Evolutionary conservation across 768 basidiomycete species (phyloP).

Genomic region (Leccinum barrowsii): DNA sequence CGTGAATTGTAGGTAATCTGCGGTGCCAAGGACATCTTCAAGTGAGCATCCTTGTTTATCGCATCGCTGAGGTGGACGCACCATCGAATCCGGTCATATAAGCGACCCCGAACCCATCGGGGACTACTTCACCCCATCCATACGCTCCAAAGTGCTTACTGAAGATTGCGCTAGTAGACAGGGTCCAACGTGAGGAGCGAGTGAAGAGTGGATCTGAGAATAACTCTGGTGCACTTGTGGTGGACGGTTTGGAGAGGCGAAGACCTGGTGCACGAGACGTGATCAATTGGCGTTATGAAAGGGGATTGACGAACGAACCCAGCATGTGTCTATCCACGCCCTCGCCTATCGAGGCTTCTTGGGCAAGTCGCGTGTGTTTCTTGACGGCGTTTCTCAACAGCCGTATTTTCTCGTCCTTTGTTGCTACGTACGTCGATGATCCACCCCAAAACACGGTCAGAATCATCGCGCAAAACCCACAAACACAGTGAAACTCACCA

Average conservation of each 20-base stretch:
- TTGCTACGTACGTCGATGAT: constrained; percentile 11
- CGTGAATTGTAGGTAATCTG: constrained; percentile 82
- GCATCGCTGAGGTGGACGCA: constrained; percentile 28
- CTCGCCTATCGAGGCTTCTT: constrained; percentile 57
- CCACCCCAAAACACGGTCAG: background rate
- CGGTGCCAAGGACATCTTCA: background rate
- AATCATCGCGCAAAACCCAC: background rate
- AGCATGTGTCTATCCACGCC: constrained; percentile 89
- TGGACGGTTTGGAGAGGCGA: constrained; percentile 59
- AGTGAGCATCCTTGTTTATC: constrained; percentile 2
- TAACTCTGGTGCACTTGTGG: constrained; percentile 63
- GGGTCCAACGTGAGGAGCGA: constrained; percentile 76
- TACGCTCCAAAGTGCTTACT: constrained; percentile 82
- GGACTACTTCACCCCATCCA: constrained; percentile 96
- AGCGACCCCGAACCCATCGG: constrained; percentile 91
- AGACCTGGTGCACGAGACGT: constrained; percentile 47
- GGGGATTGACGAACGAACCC: constrained; percentile 42
- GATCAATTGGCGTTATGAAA: background rate
- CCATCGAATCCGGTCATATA: constrained; percentile 91
- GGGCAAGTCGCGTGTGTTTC: constrained; percentile 65
- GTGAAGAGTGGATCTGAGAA: constrained; percentile 73
- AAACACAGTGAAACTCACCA: constrained; percentile 20
- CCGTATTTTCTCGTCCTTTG: constrained; percentile 41
- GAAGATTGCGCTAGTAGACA: constrained; percentile 87
- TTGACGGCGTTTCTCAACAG: constrained; percentile 60